phyloP scores from a whole-genome alignment of 306 rosid species.

The Cyclanthera cordifolia region DNA sequence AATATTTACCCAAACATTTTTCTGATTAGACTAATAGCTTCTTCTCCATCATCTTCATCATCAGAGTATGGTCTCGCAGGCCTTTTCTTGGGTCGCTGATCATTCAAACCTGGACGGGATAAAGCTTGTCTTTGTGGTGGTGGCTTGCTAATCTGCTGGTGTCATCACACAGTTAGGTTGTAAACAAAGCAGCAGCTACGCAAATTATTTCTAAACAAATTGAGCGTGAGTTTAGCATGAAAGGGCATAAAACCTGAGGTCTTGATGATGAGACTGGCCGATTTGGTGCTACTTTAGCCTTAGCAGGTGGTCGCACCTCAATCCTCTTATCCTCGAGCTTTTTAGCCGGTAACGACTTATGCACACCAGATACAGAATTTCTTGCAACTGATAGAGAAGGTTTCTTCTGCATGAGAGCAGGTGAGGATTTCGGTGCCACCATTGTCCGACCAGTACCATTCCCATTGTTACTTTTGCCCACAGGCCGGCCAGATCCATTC shows the following conservation, averaged over 20 bases:
- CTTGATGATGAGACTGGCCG: constrained; percentile 37
- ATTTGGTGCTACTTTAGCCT: constrained; percentile 42
- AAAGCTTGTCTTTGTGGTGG: constrained; percentile 33
- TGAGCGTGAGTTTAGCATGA: background rate
- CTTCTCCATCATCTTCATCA: constrained; percentile 29
- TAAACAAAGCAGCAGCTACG: background rate
- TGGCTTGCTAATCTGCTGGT: constrained; percentile 43
- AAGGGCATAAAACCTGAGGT: constrained; percentile 39
- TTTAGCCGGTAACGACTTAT: constrained; percentile 33
- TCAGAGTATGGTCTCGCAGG: constrained; percentile 29
- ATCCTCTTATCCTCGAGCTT: constrained; percentile 40
- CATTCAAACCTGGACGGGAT: constrained; percentile 24
- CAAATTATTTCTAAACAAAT: background rate
- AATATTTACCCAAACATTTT: constrained; percentile 39
- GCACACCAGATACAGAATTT: constrained; percentile 28
- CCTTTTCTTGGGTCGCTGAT: constrained; percentile 48
- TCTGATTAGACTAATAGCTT: constrained; percentile 46
- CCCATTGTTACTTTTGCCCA: no score
- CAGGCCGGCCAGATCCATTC: no score
- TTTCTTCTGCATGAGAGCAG: constrained; percentile 36
- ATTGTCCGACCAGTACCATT: no score
- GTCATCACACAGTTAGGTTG: constrained; percentile 13
- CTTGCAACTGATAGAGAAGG: constrained; percentile 29
- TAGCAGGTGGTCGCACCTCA: constrained; percentile 32
- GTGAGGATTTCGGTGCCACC: constrained; percentile 31